These are phyloP conservation scores for Penicillium malachiteum DNA, from an alignment of 495 filamentous ascomycete genomes.

Conservation along the genomic window DNA sequence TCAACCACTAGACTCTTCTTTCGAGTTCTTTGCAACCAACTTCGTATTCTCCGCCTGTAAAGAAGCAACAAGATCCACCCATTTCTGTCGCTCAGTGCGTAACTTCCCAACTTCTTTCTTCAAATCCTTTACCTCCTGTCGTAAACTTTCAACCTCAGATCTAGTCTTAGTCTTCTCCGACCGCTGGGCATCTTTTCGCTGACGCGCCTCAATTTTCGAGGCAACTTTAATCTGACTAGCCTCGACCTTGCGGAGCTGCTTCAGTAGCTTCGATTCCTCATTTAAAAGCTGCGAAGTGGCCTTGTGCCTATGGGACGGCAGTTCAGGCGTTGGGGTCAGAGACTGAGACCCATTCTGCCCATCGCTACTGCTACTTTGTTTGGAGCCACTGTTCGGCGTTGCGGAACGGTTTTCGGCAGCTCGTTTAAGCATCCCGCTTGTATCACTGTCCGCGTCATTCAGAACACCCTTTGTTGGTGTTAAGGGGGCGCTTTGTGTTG, in stretches of 20 bases:
- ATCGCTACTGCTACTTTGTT: constrained; percentile 42
- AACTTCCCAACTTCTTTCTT: constrained; percentile 58
- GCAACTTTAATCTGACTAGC: constrained; percentile 40
- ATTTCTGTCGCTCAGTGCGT: constrained; percentile 58
- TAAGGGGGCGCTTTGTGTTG: constrained; percentile 17
- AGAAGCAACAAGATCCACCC: constrained; percentile 59
- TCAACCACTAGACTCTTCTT: neutral
- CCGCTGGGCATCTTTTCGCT: constrained; percentile 57
- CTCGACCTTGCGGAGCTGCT: constrained; percentile 41
- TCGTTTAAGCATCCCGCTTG: constrained; percentile 25
- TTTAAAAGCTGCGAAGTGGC: constrained; percentile 28
- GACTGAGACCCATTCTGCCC: constrained; percentile 10
- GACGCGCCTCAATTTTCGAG: constrained; percentile 43
- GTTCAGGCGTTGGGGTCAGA: constrained; percentile 12
- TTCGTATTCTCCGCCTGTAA: constrained; percentile 65
- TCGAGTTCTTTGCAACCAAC: constrained; percentile 26
- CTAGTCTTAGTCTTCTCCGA: constrained; percentile 53
- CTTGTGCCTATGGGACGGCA: constrained; percentile 26
- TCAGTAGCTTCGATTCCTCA: constrained; percentile 40
- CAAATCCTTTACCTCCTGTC: constrained; percentile 54
- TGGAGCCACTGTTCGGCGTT: constrained; percentile 61
- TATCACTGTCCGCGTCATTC: constrained; percentile 45
- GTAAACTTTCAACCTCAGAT: constrained; percentile 47
- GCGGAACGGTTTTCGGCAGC: constrained; percentile 56
- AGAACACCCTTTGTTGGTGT: constrained; percentile 18